These are phyloP conservation scores for Rhizophagus sp. DNA, from an alignment of 192 early-diverging fungal genomes.

Conservation along the genomic window DNA sequence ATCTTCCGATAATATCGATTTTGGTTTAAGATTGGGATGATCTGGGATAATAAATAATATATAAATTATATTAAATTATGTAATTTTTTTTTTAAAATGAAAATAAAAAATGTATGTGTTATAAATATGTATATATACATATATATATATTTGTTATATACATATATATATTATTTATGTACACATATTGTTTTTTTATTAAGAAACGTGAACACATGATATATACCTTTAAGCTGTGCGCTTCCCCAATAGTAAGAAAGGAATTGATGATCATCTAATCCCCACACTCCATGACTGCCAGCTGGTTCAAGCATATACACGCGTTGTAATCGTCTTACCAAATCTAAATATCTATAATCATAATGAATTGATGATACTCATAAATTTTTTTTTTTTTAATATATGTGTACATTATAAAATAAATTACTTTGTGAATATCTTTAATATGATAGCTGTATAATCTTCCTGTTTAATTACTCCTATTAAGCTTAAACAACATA, in stretches of 20 bases:
- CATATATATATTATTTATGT: too few species aligned
- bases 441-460: constrained; percentile 68
- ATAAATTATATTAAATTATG: too few species aligned
- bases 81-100: too few species aligned
- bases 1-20: constrained; percentile 63
- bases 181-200: too few species aligned
- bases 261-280: constrained; percentile 97
- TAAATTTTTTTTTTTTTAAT: neutral
- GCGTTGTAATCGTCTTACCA: constrained; percentile 79
- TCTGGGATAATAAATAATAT: constrained; percentile 37
- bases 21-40: constrained; percentile 70
- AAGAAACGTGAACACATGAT: neutral
- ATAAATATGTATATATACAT: neutral
- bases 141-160: too few species aligned
- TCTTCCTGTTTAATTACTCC: constrained; percentile 64
- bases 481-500: constrained; percentile 76
- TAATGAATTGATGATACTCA: neutral
- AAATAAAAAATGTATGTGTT: too few species aligned
- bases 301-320: constrained; percentile 92
- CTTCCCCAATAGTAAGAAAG: constrained; percentile 94
- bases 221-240: constrained; percentile 73
- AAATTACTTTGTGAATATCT: constrained; percentile 64
- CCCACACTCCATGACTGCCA: constrained; percentile 97
- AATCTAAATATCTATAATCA: constrained; percentile 66
- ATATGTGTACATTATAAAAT: neutral